A percentile compares a stretch with the other conserved stretches of the same genome.
Conservation (phyloP, 768 basidiomycete species). For the Tulasnella sp. region DNA sequence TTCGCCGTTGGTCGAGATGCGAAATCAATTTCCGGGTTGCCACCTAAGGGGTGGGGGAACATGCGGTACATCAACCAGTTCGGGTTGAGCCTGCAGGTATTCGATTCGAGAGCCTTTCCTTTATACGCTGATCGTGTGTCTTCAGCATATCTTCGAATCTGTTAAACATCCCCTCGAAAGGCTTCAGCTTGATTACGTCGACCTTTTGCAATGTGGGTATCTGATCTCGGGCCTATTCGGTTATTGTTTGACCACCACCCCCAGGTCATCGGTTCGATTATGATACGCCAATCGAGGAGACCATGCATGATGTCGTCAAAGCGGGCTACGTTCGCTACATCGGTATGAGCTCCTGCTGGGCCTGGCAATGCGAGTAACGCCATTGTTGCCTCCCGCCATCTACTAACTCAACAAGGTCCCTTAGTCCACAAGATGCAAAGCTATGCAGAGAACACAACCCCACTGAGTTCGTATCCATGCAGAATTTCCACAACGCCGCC, state of each 20-base stretch:
- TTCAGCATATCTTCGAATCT: conserved; percentile 34
- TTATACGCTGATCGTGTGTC: conserved; percentile 17
- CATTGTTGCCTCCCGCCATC: not conserved
- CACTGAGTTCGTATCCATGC: conserved; percentile 9
- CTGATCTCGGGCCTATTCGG: not conserved
- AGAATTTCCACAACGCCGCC: conserved; percentile 7
- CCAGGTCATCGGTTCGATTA: conserved; percentile 37
- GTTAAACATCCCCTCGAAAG: conserved; percentile 28
- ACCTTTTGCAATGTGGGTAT: conserved; percentile 29
- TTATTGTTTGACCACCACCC: not conserved
- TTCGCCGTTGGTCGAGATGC: not conserved
- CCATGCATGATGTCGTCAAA: conserved; percentile 41
- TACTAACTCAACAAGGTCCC: not conserved
- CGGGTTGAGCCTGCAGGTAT: conserved; percentile 27
- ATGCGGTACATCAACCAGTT: conserved; percentile 24
- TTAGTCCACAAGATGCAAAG: conserved; percentile 16
- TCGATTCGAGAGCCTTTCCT: conserved; percentile 17
- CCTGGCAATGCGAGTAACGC: conserved; percentile 22
- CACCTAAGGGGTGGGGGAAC: not conserved
- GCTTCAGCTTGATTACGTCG: conserved; percentile 33
- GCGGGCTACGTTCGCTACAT: conserved; percentile 38
- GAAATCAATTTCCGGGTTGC: not conserved
- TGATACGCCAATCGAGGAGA: conserved; percentile 39
- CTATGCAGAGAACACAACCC: conserved; percentile 3
- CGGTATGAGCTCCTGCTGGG: conserved; percentile 31